phyloP scores from a whole-genome alignment of 83 land plant genomes.

The Thuja plicata region DNA sequence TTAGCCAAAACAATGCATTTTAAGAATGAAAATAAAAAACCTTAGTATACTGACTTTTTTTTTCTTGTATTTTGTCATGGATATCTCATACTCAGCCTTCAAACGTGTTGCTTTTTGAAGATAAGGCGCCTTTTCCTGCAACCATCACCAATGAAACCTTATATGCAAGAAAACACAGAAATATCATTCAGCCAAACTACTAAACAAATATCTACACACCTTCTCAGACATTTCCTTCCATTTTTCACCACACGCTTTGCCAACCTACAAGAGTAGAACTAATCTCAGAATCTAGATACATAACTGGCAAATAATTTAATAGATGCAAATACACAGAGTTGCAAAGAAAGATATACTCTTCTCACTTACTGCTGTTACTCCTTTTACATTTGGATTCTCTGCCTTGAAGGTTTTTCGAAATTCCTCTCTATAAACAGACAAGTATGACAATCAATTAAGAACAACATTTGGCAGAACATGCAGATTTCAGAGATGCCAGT shows the following conservation, averaged over 20 bases:
- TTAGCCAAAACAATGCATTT: not conserved
- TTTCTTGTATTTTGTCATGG: constrained; percentile 33
- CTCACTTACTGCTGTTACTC: constrained; percentile 29
- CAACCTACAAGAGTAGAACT: constrained; percentile 20
- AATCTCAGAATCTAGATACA: not conserved
- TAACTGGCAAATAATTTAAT: not conserved
- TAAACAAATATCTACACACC: constrained; percentile 9
- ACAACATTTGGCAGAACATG: not conserved
- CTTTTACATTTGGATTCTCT: constrained; percentile 42
- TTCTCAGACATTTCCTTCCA: constrained; percentile 39
- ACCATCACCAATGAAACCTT: not conserved
- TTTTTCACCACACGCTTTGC: constrained; percentile 44
- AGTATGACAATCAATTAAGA: not conserved
- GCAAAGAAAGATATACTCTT: not conserved
- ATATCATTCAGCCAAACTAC: not conserved
- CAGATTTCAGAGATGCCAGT: not conserved
- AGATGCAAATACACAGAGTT: not conserved
- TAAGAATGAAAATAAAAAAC: not conserved
- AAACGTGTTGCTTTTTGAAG: constrained; percentile 27
- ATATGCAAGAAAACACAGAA: not conserved
- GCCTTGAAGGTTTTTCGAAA: constrained; percentile 29
- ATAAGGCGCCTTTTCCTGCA: constrained; percentile 45
- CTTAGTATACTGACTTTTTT: constrained; percentile 20
- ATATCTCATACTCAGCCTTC: constrained; percentile 38
- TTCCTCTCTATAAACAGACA: constrained; percentile 21